Conservation (phyloP, 176 grass and related monocot genomes). For the Cocos nucifera region DNA sequence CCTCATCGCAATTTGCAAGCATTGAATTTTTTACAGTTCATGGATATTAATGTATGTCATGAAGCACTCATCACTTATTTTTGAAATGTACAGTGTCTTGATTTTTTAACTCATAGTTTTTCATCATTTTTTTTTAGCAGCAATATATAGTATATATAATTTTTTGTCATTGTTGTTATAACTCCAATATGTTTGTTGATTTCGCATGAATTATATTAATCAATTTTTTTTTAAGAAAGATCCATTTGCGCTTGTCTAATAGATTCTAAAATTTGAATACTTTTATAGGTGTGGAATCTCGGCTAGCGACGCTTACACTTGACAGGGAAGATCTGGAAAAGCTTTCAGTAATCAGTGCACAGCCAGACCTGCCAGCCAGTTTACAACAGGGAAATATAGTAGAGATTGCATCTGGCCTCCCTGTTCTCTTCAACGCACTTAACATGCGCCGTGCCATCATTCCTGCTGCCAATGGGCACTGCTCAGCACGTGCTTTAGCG, state of each 20-base stretch:
- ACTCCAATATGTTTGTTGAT: too few species aligned
- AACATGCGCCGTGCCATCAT: conserved; percentile 74
- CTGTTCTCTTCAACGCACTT: conserved; percentile 69
- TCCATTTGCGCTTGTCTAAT: not conserved
- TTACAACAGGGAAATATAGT: conserved; percentile 28
- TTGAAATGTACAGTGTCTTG: too few species aligned
- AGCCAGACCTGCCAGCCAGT: conserved; percentile 20
- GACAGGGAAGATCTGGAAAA: conserved; percentile 69
- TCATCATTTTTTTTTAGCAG: too few species aligned
- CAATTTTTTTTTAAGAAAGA: too few species aligned
- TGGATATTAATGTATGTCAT: too few species aligned
- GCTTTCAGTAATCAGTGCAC: conserved; percentile 30
- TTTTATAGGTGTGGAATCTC: conserved; percentile 72
- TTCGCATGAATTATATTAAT: too few species aligned
- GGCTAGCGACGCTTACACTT: conserved; percentile 60
- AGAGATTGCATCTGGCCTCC: conserved; percentile 54
- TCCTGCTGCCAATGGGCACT: conserved; percentile 87
- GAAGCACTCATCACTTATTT: too few species aligned
- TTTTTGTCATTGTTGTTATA: too few species aligned
- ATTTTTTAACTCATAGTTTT: too few species aligned
- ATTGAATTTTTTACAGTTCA: too few species aligned
- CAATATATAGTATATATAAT: too few species aligned
- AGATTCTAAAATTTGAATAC: not conserved
- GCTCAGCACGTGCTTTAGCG: conserved; percentile 82
- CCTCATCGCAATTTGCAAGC: too few species aligned